These are phyloP conservation scores for Botrytis paeoniae DNA, from an alignment of 2,329 filamentous ascomycete genomes.

Conservation along the genomic window DNA sequence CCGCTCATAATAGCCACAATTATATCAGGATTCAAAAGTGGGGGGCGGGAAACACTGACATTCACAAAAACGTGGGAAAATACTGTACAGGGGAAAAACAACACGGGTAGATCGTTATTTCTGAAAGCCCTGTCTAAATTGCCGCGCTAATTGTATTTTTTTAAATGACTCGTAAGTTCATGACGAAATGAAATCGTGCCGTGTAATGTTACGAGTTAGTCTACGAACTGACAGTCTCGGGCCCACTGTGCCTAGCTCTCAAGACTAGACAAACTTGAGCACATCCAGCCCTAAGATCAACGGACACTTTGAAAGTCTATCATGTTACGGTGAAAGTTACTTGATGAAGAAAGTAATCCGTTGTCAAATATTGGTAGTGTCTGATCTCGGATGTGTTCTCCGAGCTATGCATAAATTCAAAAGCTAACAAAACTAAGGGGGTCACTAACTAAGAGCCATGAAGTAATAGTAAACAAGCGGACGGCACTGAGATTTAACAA, in stretches of 20 bases:
- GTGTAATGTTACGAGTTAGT: neutral
- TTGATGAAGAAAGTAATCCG: neutral
- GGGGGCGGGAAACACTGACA: neutral
- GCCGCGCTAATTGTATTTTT: neutral
- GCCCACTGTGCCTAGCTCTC: neutral
- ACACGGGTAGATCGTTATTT: neutral
- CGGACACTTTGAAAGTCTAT: neutral
- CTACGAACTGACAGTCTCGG: neutral
- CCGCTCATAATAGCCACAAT: neutral
- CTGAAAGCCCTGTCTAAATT: neutral
- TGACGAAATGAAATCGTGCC: neutral
- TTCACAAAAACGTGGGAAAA: neutral
- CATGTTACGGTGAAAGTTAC: neutral
- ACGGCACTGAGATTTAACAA: neutral
- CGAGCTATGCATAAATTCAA: neutral
- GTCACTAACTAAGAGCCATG: neutral
- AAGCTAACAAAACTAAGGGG: neutral
- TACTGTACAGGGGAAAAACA: neutral
- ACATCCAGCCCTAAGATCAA: neutral
- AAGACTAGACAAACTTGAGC: neutral
- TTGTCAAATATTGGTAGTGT: slow-evolving; percentile 8
- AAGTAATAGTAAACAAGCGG: neutral
- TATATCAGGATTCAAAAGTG: neutral
- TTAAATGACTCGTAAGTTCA: neutral
- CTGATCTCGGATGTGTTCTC: neutral